A percentile compares a stretch with the other conserved stretches of the same genome.
Conservation (phyloP, 768 basidiomycete species). For the Hirschioporus abietinus region DNA sequence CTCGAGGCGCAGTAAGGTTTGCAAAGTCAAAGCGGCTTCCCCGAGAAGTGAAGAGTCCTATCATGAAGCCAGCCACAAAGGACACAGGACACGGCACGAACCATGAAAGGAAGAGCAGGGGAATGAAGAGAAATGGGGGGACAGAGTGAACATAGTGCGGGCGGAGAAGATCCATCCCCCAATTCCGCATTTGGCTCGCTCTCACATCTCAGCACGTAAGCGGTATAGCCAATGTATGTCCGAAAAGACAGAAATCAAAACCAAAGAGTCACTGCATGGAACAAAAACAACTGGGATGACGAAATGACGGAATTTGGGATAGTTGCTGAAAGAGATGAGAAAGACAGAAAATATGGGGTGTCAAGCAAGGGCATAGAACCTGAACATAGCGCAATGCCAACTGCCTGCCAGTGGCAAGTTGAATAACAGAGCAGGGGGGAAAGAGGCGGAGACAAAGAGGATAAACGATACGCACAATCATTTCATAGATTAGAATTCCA, state of each 20-base stretch:
- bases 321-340: neutral
- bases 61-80: neutral
- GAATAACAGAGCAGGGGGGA: constrained; percentile 2
- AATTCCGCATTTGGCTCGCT: neutral
- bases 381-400: neutral
- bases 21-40: neutral
- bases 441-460: neutral
- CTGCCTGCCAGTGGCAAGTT: neutral
- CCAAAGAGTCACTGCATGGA: neutral
- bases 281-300: neutral
- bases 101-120: neutral
- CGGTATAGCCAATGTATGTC: neutral
- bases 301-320: neutral
- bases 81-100: neutral
- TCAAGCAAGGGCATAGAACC: neutral
- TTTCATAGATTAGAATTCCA: constrained; percentile 97
- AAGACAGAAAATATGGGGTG: neutral
- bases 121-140: neutral
- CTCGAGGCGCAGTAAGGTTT: constrained; percentile 1
- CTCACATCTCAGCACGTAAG: neutral
- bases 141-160: neutral
- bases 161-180: neutral
- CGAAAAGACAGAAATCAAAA: neutral
- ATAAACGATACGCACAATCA: constrained; percentile 72
- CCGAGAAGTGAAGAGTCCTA: neutral